Base-by-base conservation (phyloP, 176 grass and related monocot species). In the Chrysopogon serrulatus region DNA sequence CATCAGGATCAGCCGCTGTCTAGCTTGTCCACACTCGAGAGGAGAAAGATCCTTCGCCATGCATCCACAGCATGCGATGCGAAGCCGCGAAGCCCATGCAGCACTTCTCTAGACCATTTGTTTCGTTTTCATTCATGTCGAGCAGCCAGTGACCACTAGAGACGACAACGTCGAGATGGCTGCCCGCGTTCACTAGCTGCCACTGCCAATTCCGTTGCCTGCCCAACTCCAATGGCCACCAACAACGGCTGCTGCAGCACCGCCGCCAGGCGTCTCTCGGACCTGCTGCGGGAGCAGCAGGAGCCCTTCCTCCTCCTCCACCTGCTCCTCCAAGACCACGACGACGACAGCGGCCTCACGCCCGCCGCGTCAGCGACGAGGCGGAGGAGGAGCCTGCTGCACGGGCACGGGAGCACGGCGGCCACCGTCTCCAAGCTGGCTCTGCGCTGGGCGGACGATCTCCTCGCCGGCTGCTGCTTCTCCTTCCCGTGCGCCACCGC, bases 211-310 rank as follows among this genome's bases (percentile, higher is more conserved):
- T 9, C 49, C 18, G 17, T 51, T 23, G 19, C 19, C 19, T 21
- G 19, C 48, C 2, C n/a, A n/a, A n/a, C n/a, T 3, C 51, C 6
- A 54, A 54, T 54, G 51, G 56, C n/a, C 56, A 13, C 24, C 57
- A 1, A 1, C 57, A 40, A 5, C 39, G 79, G 18, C 31, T 23
- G 4, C n/a, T 0, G 17, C 37, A 74, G 76, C 87, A 37, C 37
- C 51, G 83, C 64, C 63, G 83, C 44, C 19, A 90, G 82, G 83
- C 90, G 70, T 80, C 96, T 99, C 13, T 89, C 59, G 18, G 93
- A 99, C 73, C 74, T 99, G 51, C 91, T 99, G 7, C 76, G 59
- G 67, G 93, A 96, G 89, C 91, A 96, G 75, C 96, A 99, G 44
- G 96, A 96, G 83, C 93, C 96, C 4, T 96, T 94, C 68, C 83